Base-by-base conservation (phyloP, 805 yeast species). In the Kregervanrija delftensis region DNA sequence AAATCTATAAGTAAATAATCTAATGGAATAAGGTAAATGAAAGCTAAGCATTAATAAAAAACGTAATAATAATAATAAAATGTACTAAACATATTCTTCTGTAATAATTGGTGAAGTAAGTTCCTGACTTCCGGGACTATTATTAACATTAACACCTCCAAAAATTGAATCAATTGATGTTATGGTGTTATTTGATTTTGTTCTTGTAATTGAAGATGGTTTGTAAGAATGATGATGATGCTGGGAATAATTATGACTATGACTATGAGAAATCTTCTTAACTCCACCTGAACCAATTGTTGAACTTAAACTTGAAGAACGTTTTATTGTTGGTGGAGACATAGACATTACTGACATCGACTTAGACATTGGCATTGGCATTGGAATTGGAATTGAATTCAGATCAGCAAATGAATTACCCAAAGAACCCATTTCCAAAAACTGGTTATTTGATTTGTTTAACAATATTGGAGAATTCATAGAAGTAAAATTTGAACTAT, bases 191-290 rank as follows among this genome's bases (percentile, higher is more conserved):
- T 46, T 41, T 32, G 52, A 40, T 30, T 49, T 49, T 35, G 50
- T 40, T 41, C 46, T 41, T 39, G 47, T 35, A 9, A 41, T 17
- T n/a, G 55, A 46, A 37, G 42, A 38, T 30, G 53, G 28, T 42
- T 49, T 49, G 40, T 56, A 56, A 2, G 60, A 22, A 35, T 39
- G 60, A 42, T 58, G 61, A 11, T 54, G 58, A 43, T 55, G 60
- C n/a, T 48, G 52, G 6, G 57, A 46, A 35, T 51, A 51, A 17
- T 48, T 43, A n/a, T 47, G 48, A 32, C 37, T 33, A 35, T 43
- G 47, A 22, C 8, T 22, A 30, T 33, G 47, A 10, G 31, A 40
- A 15, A 40, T 8, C 22, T 44, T 44, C n/a, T 40, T 44, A 4
- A 44, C 30, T 14, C 43, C 40, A 10, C 41, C 38, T 5, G 43